Base-by-base conservation (phyloP, 2,329 filamentous ascomycete genomes). In the Fusarium veterinarium region DNA sequence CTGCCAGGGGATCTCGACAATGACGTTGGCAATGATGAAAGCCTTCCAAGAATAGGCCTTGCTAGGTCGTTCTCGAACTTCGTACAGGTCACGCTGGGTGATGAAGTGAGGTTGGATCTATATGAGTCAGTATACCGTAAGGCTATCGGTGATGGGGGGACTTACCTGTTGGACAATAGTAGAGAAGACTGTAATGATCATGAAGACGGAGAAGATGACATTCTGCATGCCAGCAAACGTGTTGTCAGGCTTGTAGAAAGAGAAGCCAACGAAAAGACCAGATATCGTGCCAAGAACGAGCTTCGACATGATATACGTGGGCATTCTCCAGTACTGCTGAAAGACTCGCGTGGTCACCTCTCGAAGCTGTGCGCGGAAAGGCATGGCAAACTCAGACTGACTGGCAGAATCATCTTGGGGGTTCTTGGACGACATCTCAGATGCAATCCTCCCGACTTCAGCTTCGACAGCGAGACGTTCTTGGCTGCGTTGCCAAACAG, bases 241-340 rank as follows among this genome's bases (percentile, higher is more conserved):
- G 57, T 85, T 85, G 11, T 88, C 64, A 9, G 83, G 78, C 7
- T 84, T 52, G 82, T 86, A 93, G 80, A 95, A 93, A 0, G 91
- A 92, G 79, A 94, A 93, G 2, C 92, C 93, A 65, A 95, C 91
- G 78, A 95, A 95, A 4, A 95, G 84, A 11, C 88, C 85, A 30
- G 89, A 86, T 62, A 90, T 85, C 57, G 88, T 71, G 5, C 83
- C 91, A 23, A 95, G 87, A 2, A 86, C 79, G 4, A 89, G 80
- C 83, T 95, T 95, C 63, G 92, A 88, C 80, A 93, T 92, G 76
- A 96, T 90, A 81, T 96, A 96, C 16, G 86, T 86, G 0, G 93
- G 93, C 62, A 90, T 93, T 49, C 93, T 89, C 93, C 93, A 95
- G 85, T 95, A 95, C 78, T 96, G 93, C 77, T 93, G 88, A 81